phyloP scores from a whole-genome alignment of 192 early-diverging fungal species.

The Pilaira anomala region DNA sequence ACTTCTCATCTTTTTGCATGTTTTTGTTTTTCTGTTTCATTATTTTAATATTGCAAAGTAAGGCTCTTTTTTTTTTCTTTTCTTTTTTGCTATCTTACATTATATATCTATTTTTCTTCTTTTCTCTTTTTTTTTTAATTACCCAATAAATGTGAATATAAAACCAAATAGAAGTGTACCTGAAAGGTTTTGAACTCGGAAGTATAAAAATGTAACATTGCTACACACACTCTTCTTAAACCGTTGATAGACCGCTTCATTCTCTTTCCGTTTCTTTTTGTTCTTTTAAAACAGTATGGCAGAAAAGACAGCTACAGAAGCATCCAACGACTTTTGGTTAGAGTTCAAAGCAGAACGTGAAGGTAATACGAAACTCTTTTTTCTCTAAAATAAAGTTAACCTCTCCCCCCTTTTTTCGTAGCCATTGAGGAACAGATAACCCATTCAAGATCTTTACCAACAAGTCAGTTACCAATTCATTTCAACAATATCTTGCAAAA shows the following conservation, averaged over 20 bases:
- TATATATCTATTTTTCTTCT: no score
- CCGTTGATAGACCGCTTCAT: no score
- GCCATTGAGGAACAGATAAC: neutral
- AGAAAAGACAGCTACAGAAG: conserved; percentile 32
- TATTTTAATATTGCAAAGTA: no score
- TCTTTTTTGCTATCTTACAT: no score
- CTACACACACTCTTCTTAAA: no score
- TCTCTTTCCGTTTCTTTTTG: no score
- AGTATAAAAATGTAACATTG: no score
- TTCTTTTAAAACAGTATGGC: neutral
- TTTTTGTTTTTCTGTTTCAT: conserved; percentile 9
- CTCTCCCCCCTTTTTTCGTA: neutral
- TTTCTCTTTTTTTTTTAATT: no score
- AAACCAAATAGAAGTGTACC: no score
- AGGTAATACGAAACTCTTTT: conserved; percentile 12
- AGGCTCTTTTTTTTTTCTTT: no score
- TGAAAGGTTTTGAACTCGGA: no score
- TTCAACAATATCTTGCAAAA: conserved; percentile 43
- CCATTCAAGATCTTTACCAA: conserved; percentile 12
- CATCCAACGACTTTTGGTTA: conserved; percentile 37
- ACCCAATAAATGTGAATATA: no score
- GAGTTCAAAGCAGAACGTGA: conserved; percentile 37
- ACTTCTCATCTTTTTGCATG: conserved; percentile 1
- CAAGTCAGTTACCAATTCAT: conserved; percentile 24
- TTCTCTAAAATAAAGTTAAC: neutral